Evolutionary conservation across 2,329 filamentous ascomycete species (phyloP).

Genomic region (Botrytis paeoniae): DNA sequence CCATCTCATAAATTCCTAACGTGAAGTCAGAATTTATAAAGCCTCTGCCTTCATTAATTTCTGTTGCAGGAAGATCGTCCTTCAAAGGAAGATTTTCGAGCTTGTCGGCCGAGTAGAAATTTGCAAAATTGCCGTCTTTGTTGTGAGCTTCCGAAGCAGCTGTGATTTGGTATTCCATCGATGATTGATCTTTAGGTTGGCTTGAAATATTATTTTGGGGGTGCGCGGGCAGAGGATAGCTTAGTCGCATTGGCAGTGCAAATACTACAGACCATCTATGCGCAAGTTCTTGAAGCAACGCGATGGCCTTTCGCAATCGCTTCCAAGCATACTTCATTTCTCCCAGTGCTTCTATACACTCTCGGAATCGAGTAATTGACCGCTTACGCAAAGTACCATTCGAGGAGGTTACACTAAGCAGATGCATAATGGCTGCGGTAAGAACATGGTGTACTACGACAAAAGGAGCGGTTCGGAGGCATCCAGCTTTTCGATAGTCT

Average conservation of each 20-base stretch:
- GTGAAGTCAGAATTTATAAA: not conserved
- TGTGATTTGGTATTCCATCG: not conserved
- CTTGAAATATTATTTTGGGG: not conserved
- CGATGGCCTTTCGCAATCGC: not conserved
- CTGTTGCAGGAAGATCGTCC: not conserved
- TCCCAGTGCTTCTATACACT: not conserved
- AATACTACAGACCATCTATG: slow-evolving; percentile 6
- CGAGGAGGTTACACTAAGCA: not conserved
- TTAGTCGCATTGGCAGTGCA: slow-evolving; percentile 1
- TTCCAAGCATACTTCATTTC: slow-evolving; percentile 4
- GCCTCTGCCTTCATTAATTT: not conserved
- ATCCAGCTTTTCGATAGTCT: not conserved
- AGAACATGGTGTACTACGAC: not conserved
- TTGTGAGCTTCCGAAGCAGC: not conserved
- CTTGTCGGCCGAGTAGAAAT: not conserved
- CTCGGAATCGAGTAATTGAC: not conserved
- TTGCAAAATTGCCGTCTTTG: not conserved
- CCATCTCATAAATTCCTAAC: not conserved
- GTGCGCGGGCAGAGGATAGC: not conserved
- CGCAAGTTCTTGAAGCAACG: not conserved
- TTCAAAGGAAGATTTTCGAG: not conserved
- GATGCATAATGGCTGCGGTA: slow-evolving; percentile 5
- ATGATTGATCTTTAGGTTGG: not conserved
- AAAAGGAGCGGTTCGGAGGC: not conserved
- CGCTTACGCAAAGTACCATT: slow-evolving; percentile 3